Evolutionary conservation across 2,329 filamentous ascomycete genomes (phyloP).

Genomic region (Xylariaceae sp.): DNA sequence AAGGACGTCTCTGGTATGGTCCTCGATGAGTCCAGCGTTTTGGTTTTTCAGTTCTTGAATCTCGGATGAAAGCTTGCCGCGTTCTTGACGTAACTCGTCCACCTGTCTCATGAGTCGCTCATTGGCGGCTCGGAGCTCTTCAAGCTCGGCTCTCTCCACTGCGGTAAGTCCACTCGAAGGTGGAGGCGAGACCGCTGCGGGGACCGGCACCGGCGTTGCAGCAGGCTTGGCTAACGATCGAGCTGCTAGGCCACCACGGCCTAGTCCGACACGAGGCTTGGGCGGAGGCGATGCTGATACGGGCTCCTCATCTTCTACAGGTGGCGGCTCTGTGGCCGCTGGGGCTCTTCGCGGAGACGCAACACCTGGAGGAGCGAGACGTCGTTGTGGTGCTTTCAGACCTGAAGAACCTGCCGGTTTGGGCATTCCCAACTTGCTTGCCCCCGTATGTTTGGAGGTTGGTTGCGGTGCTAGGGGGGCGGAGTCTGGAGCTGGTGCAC

Average conservation of each 20-base stretch:
- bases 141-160: slow-evolving; percentile 89
- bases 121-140: slow-evolving; percentile 83
- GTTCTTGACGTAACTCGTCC: slow-evolving; percentile 83
- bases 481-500: slow-evolving; percentile 52
- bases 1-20: slow-evolving; percentile 92
- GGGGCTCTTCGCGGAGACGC: slow-evolving; percentile 59
- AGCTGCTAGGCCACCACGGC: slow-evolving; percentile 82
- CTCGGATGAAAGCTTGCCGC: slow-evolving; percentile 80
- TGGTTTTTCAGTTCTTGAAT: slow-evolving; percentile 95
- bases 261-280: slow-evolving; percentile 68
- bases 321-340: slow-evolving; percentile 53
- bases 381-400: slow-evolving; percentile 66
- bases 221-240: slow-evolving; percentile 82
- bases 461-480: slow-evolving; percentile 65
- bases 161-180: slow-evolving; percentile 71
- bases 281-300: slow-evolving; percentile 58
- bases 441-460: slow-evolving; percentile 55
- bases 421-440: slow-evolving; percentile 60
- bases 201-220: slow-evolving; percentile 54
- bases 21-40: slow-evolving; percentile 95
- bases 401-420: slow-evolving; percentile 60
- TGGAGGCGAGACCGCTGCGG: slow-evolving; percentile 61
- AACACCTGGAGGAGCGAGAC: slow-evolving; percentile 54
- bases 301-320: slow-evolving; percentile 62
- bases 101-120: slow-evolving; percentile 76